Evolutionary conservation across 225 moss, liverwort and hornwort species (phyloP).

Genomic region (Polytrichum commune): DNA sequence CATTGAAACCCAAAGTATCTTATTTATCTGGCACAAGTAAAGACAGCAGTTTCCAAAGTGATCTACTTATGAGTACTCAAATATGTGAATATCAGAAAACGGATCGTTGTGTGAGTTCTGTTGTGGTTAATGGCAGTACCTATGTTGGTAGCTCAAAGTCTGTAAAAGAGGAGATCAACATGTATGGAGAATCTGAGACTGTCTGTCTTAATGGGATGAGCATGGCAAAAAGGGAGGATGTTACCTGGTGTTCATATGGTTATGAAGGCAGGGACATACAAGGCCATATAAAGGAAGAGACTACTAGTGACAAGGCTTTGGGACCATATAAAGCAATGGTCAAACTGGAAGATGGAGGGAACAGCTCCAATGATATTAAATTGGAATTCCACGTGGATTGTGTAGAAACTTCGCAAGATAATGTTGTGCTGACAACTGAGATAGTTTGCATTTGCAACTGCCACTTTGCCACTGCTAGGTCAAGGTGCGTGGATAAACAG

Average conservation of each 20-base stretch:
- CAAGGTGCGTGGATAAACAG: conserved; percentile 9
- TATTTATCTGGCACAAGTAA: conserved; percentile 8
- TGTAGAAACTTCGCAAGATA: conserved; percentile 15
- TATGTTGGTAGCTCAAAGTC: conserved; percentile 16
- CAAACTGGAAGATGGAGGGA: conserved; percentile 10
- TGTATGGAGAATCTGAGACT: conserved; percentile 3
- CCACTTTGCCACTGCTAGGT: conserved; percentile 26
- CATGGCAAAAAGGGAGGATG: conserved; percentile 6
- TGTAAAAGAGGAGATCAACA: conserved; percentile 5
- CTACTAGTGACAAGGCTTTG: conserved; percentile 12
- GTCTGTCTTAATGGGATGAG: not conserved
- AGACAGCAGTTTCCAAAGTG: conserved; percentile 18
- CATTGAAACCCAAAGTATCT: conserved; percentile 4
- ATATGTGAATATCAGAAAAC: not conserved
- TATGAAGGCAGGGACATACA: conserved; percentile 15
- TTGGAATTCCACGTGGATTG: conserved; percentile 26
- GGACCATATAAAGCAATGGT: conserved; percentile 6
- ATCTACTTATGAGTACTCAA: not conserved
- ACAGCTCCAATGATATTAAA: conserved; percentile 2
- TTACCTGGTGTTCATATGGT: conserved; percentile 9
- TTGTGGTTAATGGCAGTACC: conserved; percentile 6
- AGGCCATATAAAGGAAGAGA: not conserved
- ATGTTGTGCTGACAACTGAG: conserved; percentile 21
- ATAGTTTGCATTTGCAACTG: conserved; percentile 45
- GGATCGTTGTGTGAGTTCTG: conserved; percentile 2